phyloP scores from a whole-genome alignment of 208 protist species.

The Trypanosoma mega region DNA sequence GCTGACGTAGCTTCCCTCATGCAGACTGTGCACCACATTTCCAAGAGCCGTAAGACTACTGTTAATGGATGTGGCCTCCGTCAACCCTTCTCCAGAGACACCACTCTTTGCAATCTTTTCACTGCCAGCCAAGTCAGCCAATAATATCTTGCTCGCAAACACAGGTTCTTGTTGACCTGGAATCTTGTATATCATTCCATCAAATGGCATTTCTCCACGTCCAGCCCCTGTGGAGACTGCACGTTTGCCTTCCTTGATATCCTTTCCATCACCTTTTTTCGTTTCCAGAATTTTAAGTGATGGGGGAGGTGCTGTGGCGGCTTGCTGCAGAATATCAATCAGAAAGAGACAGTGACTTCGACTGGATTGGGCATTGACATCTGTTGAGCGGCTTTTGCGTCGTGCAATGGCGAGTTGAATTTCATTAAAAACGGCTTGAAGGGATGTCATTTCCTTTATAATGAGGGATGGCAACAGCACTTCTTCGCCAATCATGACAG shows the following conservation, averaged over 20 bases:
- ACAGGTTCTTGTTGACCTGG: slow-evolving; percentile 77
- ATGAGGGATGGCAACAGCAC: slow-evolving; percentile 35
- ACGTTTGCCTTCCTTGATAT: slow-evolving; percentile 15
- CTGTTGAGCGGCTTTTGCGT: slow-evolving; percentile 35
- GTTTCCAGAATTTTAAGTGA: slow-evolving; percentile 56
- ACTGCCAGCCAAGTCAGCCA: slow-evolving; percentile 73
- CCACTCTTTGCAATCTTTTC: slow-evolving; percentile 51
- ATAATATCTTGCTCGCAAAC: slow-evolving; percentile 79
- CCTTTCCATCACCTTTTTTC: slow-evolving; percentile 11
- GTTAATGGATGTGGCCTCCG: slow-evolving; percentile 60
- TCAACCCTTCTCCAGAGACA: slow-evolving; percentile 30
- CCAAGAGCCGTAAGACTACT: slow-evolving; percentile 66
- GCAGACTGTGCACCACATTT: slow-evolving; percentile 57
- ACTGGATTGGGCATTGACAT: slow-evolving; percentile 50
- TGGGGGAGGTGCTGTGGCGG: slow-evolving; percentile 53
- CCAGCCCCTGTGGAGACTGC: neutral
- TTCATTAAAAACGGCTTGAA: slow-evolving; percentile 36
- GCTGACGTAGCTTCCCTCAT: slow-evolving; percentile 34
- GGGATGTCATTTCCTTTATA: slow-evolving; percentile 31
- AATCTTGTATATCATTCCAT: slow-evolving; percentile 57
- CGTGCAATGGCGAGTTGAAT: slow-evolving; percentile 41
- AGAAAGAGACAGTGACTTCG: slow-evolving; percentile 62
- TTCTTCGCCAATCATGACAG: slow-evolving; percentile 52
- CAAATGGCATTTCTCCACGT: slow-evolving; percentile 71
- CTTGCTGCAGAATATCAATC: slow-evolving; percentile 78